Conservation (phyloP, 805 yeast species). For the Saccharomyces kudriavzevii region DNA sequence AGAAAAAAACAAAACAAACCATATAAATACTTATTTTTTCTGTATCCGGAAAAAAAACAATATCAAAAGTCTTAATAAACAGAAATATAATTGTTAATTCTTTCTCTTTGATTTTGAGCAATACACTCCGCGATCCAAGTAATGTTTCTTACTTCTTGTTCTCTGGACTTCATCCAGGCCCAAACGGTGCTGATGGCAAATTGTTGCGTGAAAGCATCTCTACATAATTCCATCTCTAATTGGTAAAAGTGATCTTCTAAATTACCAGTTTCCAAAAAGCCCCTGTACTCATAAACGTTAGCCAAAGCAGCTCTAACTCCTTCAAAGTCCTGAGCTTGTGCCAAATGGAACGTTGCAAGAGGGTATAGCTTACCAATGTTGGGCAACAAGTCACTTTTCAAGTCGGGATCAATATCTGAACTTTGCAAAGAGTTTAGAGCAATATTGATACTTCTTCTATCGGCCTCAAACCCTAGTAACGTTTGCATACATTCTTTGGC, state of each 20-base stretch:
- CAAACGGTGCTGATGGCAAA: constrained; percentile 83
- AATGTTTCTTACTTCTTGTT: constrained; percentile 92
- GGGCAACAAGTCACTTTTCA: constrained; percentile 74
- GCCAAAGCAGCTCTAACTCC: constrained; percentile 61
- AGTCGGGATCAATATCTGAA: constrained; percentile 50
- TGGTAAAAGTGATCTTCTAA: constrained; percentile 92
- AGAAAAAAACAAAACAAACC: background rate
- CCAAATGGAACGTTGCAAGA: constrained; percentile 50
- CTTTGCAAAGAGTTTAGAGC: constrained; percentile 69
- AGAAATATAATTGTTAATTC: constrained; percentile 83
- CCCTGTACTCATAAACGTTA: constrained; percentile 55
- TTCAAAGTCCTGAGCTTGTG: constrained; percentile 76
- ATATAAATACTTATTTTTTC: background rate
- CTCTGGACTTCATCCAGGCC: constrained; percentile 95
- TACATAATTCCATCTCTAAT: constrained; percentile 85
- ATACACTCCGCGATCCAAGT: constrained; percentile 99
- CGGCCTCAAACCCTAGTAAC: constrained; percentile 84
- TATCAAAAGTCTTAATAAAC: constrained; percentile 45
- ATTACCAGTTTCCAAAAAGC: constrained; percentile 49
- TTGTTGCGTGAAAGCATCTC: constrained; percentile 92
- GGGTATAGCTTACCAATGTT: constrained; percentile 76
- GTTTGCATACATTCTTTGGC: constrained; percentile 73
- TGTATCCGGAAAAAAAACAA: background rate
- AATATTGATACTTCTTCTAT: constrained; percentile 87
- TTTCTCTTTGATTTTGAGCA: constrained; percentile 94